Percentiles rank a stretch among this genome's conserved stretches.
phyloP scores from a whole-genome alignment of 805 yeast genomes.

The Sungouiella thailandica region DNA sequence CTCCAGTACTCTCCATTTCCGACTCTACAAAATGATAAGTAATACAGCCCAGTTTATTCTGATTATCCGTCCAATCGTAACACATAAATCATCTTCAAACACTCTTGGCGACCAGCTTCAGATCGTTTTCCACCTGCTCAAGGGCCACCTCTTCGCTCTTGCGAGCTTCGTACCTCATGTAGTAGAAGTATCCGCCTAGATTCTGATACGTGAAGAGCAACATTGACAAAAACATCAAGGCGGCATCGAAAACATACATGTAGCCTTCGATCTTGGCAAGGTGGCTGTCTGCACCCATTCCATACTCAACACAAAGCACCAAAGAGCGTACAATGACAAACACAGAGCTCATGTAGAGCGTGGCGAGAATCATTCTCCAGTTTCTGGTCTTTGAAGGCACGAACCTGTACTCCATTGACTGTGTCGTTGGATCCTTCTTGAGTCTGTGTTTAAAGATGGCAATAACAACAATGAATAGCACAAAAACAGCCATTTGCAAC shows the following conservation, averaged over 20 bases:
- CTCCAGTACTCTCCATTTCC: too few species aligned
- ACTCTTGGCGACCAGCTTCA: too few species aligned
- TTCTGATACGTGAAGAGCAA: background rate
- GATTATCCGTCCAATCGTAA: too few species aligned
- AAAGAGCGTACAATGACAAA: constrained; percentile 25
- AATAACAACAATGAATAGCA: constrained; percentile 19
- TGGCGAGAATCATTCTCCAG: constrained; percentile 5
- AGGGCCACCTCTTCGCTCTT: too few species aligned
- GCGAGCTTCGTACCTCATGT: too few species aligned
- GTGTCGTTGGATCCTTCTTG: background rate
- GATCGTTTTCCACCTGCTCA: too few species aligned
- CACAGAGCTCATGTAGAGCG: constrained; percentile 8
- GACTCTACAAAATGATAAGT: too few species aligned
- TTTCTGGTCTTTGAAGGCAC: constrained; percentile 1
- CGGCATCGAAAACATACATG: constrained; percentile 23
- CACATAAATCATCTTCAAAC: too few species aligned
- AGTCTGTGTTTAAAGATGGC: constrained; percentile 8
- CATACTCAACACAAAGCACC: constrained; percentile 23
- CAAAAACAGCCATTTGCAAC: constrained; percentile 26
- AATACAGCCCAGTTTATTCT: too few species aligned
- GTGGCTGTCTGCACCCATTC: constrained; percentile 23
- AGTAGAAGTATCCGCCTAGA: background rate
- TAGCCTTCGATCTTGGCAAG: constrained; percentile 20
- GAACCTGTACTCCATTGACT: background rate
- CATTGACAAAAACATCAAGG: constrained; percentile 17